phyloP scores from a whole-genome alignment of 2,329 filamentous ascomycete genomes.

The Ceratocystis huliohia region DNA sequence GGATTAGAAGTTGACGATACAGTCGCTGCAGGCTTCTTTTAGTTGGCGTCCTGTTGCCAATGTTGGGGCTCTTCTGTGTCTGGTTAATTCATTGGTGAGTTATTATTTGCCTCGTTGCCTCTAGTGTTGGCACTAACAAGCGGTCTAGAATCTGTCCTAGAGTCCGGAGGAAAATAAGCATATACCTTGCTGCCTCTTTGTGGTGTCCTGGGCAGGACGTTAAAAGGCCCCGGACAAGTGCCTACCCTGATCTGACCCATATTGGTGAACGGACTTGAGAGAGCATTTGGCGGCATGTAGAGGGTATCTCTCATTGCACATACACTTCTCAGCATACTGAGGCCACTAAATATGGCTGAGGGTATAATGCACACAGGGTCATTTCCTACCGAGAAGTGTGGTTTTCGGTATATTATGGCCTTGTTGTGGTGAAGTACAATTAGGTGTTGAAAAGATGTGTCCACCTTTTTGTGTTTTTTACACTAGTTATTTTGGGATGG shows the following conservation, averaged over 20 bases:
- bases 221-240: constrained; percentile 26
- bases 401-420: neutral
- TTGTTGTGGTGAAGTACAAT: neutral
- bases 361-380: neutral
- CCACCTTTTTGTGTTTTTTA: neutral
- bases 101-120: neutral
- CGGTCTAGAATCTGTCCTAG: neutral
- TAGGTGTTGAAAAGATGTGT: neutral
- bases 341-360: neutral
- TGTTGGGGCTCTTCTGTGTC: neutral
- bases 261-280: neutral
- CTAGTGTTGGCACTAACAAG: neutral
- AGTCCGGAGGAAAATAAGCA: neutral
- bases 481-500: neutral
- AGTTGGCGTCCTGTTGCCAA: neutral
- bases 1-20: neutral
- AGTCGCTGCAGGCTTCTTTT: neutral
- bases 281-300: neutral
- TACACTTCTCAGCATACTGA: neutral
- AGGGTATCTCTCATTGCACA: neutral
- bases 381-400: neutral
- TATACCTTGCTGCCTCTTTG: neutral
- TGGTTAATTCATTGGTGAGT: neutral
- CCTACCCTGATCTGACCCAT: neutral
- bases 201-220: constrained; percentile 29